Base-by-base conservation (phyloP, 108 stramenopile genomes). In the Cyclotella kingstonii region DNA sequence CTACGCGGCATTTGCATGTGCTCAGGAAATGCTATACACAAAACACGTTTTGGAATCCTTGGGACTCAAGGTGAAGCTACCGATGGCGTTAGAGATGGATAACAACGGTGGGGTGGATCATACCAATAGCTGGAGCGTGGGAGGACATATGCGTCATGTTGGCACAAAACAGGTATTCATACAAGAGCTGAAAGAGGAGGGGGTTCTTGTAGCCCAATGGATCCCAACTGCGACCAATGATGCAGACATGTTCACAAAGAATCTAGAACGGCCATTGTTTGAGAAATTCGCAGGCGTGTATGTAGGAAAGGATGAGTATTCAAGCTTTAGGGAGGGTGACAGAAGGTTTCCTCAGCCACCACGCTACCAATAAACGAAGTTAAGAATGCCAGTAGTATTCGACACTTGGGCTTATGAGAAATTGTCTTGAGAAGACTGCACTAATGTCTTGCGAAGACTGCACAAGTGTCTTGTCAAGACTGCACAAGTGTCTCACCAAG, bases 51-150 rank as follows among this genome's bases (percentile, higher is more conserved):
- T 52, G 5, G 7, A 21, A 12, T 52, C 51, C 4, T 14, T 52
- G 51, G 51, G 51, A 27, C 12, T 52, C 5, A 52, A 52, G 51
- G 26, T 52, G 14, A 52, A 52, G 26, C 25, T 52, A 12, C 51
- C 51, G 14, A 52, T 52, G 51, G 12, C 27, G 5, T 28, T 52
- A 27, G 5, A 52, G 8, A 27, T 52, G 18, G 51, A 52, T 28
- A 52, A 52, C 25, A 21, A 52, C 5, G 51, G 22, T 27, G 51
- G 25, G 6, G 51, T 52, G 12, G 25, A 52, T 28, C 12, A 27
- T 27, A 14, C 26, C 12, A 52, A 52, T 12, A 27, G 12, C 7
- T 52, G 51, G 51, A 26, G 22, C 12, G 5, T 26, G 5, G 51
- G 8, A 9, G 51, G 51, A 11, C 7, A 36, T 11, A 36, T 11